phyloP scores from a whole-genome alignment of 2,329 filamentous ascomycete genomes.

The Beauveria medogensis region DNA sequence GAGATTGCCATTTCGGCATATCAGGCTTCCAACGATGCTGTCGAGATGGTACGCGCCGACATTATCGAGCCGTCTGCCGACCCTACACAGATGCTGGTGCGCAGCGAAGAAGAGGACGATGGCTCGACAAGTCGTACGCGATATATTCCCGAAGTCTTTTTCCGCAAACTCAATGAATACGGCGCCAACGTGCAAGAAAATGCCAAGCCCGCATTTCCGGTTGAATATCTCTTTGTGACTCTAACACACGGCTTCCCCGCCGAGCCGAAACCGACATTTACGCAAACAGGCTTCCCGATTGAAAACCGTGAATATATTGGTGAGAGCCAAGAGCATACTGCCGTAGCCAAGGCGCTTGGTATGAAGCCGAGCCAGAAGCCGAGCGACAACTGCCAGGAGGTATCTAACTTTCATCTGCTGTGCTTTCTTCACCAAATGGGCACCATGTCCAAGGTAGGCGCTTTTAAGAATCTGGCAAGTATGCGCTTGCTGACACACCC shows the following conservation, averaged over 20 bases:
- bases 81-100: conserved; percentile 87
- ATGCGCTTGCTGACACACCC: conserved; percentile 11
- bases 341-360: conserved; percentile 61
- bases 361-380: conserved; percentile 51
- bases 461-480: background rate
- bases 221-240: conserved; percentile 93
- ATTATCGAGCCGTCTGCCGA: conserved; percentile 94
- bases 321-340: conserved; percentile 70
- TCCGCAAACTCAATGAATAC: conserved; percentile 91
- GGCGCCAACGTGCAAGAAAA: conserved; percentile 95
- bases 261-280: conserved; percentile 68
- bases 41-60: conserved; percentile 94
- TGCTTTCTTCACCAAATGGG: conserved; percentile 75
- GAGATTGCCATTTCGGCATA: conserved; percentile 87
- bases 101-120: conserved; percentile 81
- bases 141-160: conserved; percentile 97
- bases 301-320: conserved; percentile 87
- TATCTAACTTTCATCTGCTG: conserved; percentile 94
- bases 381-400: conserved; percentile 53
- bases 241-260: conserved; percentile 94
- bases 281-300: conserved; percentile 67
- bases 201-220: conserved; percentile 90
- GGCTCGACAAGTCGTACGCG: conserved; percentile 58
- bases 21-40: conserved; percentile 88
- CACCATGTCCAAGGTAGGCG: conserved; percentile 72